phyloP scores from a whole-genome alignment of 139 green algal genomes.

The Tetraselmis chui region DNA sequence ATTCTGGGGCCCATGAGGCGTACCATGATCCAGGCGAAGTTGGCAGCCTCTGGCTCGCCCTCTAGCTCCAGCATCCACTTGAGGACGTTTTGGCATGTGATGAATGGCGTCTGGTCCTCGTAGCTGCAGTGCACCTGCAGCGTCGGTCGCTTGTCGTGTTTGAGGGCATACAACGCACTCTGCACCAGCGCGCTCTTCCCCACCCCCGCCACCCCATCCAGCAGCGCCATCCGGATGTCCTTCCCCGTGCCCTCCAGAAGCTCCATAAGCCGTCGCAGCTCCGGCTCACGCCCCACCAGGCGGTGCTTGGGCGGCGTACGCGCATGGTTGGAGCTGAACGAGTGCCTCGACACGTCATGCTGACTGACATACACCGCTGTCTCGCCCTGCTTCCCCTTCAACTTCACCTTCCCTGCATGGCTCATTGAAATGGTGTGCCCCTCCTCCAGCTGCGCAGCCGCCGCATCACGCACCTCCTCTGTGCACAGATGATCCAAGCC shows the following conservation, averaged over 20 bases:
- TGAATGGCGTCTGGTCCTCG: background rate
- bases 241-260: background rate
- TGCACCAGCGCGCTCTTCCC: background rate
- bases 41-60: background rate
- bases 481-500: background rate
- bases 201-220: background rate
- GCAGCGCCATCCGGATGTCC: background rate
- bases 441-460: background rate
- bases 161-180: background rate
- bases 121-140: background rate
- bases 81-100: background rate
- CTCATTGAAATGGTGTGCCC: background rate
- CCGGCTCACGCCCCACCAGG: background rate
- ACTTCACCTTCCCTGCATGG: background rate
- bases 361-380: background rate
- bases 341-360: background rate
- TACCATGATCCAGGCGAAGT: background rate
- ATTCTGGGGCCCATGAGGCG: too few relatives aligned
- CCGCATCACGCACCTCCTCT: background rate
- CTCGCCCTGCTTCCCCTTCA: background rate
- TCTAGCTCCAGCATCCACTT: background rate
- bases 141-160: background rate
- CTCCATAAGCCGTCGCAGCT: background rate
- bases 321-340: background rate
- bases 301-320: background rate